phyloP scores from a whole-genome alignment of 2,329 filamentous ascomycete species.

The Beauveria sp. region DNA sequence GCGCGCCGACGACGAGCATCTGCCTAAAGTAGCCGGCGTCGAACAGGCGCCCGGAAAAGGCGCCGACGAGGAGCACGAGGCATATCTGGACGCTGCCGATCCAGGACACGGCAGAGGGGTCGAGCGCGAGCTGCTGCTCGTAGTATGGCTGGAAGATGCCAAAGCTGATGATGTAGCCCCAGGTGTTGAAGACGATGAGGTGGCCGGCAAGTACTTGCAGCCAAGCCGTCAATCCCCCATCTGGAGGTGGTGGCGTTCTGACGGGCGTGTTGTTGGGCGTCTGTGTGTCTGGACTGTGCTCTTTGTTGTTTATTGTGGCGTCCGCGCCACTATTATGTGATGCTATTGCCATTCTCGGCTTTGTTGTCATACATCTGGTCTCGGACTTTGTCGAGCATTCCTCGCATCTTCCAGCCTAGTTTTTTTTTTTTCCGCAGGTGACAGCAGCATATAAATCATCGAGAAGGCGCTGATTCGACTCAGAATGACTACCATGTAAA shows the following conservation, averaged over 20 bases:
- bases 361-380: background rate
- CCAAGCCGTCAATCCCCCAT: constrained; percentile 31
- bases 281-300: background rate
- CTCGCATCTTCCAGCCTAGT: background rate
- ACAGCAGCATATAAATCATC: background rate
- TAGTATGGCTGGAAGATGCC: constrained; percentile 34
- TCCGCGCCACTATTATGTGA: too few species aligned
- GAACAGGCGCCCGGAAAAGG: constrained; percentile 32
- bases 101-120: constrained; percentile 36
- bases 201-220: constrained; percentile 30
- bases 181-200: constrained; percentile 30
- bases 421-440: background rate
- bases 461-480: background rate
- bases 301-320: background rate
- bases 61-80: constrained; percentile 32
- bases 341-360: background rate
- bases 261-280: background rate
- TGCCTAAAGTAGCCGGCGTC: constrained; percentile 33
- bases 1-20: constrained; percentile 25
- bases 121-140: constrained; percentile 21
- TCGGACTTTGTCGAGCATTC: background rate
- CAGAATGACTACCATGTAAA: background rate
- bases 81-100: constrained; percentile 40
- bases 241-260: constrained; percentile 20
- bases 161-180: constrained; percentile 33